Evolutionary conservation across 768 basidiomycete species (phyloP).

Genomic region (Macrolepiota dolichaula): DNA sequence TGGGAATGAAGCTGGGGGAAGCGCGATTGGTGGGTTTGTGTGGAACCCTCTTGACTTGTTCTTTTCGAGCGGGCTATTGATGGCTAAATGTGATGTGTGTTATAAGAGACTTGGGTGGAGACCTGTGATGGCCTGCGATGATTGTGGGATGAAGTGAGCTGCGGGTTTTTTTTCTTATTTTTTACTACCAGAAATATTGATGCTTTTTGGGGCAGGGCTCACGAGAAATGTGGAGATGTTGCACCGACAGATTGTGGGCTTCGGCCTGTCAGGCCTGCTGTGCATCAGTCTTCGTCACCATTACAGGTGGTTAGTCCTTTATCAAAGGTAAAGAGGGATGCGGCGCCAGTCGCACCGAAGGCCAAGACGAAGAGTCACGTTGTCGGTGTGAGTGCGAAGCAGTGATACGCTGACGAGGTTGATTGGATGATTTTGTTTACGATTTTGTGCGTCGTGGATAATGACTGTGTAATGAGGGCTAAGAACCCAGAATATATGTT

Average conservation of each 20-base stretch:
- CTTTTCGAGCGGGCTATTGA: constrained; percentile 68
- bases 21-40: constrained; percentile 31
- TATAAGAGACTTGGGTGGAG: constrained; percentile 83
- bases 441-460: no score
- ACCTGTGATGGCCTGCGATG: constrained; percentile 82
- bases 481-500: no score
- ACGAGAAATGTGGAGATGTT: constrained; percentile 82
- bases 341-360: constrained; percentile 22
- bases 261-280: constrained; percentile 15
- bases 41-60: constrained; percentile 83
- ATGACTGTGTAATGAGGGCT: no score
- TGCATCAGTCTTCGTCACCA: constrained; percentile 14
- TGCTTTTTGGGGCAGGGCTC: constrained; percentile 46
- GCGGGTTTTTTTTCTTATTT: constrained; percentile 2
- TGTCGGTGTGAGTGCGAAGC: background rate
- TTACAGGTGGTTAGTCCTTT: constrained; percentile 33
- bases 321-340: constrained; percentile 36
- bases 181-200: no score
- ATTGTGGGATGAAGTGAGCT: constrained; percentile 73
- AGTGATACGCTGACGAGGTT: background rate
- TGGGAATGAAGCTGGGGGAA: constrained; percentile 51
- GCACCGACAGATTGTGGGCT: constrained; percentile 78
- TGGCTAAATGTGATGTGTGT: constrained; percentile 82
- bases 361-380: constrained; percentile 23
- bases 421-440: background rate